Base-by-base conservation (phyloP, 2,329 filamentous ascomycete species). In the Tolypocladium endophyticum region DNA sequence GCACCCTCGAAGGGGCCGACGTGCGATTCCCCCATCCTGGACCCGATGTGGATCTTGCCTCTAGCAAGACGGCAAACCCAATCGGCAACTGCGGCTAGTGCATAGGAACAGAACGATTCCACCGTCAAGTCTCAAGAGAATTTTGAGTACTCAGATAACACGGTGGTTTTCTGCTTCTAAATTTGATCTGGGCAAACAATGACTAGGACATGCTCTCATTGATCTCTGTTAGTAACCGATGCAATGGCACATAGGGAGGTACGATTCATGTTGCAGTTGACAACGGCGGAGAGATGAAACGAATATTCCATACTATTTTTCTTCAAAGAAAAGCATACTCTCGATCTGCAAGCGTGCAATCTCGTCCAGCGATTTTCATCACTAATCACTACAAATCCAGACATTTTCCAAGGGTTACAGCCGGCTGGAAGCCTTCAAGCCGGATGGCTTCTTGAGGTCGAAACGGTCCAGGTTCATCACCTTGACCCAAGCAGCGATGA, bases 391-490 rank as follows among this genome's bases (percentile, higher is more conserved):
- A 23, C 23, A 25, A 11, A 25, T 28, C 3, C 3, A 23, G 25
- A 47, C 45, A 28, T 1, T 28, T 47, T 45, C 23, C 20, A 47
- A 16, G 8, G 18, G 20, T 41, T 59, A 65, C 33, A 65, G 59
- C 25, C 64, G 66, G 57, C 65, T 65, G 18, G 45, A 35, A 20
- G 64, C 58, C 58, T 56, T 66, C 25, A 59, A 58, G n/a, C 25
- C 45, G 33, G 60, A 58, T 5, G 28, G 52, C 58, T 55, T 62
- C 43, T 64, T 61, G n/a, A 84, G 61, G 64, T 90, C 88, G 68
- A 85, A 91, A 16, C 88, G 81, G 70, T 91, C 88, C 59, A 87
- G 70, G 69, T 88, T 87, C 83, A 87, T 87, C 14, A 91, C 83
- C 84, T 91, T 91, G 67, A 78, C 77, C 88, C 88, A 91, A 3